phyloP scores from a whole-genome alignment of 75 land plant genomes.

The Sequoia sempervirens region DNA sequence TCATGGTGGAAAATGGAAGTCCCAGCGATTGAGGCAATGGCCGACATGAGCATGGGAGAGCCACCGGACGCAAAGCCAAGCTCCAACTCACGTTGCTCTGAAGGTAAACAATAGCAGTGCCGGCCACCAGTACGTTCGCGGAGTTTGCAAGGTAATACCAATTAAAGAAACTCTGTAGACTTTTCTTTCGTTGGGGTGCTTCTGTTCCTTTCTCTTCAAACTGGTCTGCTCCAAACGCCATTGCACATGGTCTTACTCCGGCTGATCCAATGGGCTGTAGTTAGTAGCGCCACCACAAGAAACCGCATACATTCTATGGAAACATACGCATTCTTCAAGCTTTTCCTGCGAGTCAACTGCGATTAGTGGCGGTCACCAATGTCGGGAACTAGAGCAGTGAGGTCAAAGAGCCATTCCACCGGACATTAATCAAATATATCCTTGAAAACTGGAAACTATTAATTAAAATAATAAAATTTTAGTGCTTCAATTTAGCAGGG shows the following conservation, averaged over 20 bases:
- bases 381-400: too few relatives aligned
- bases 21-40: background rate
- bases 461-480: too few relatives aligned
- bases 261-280: background rate
- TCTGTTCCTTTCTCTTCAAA: background rate
- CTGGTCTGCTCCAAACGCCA: conserved; percentile 5
- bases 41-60: conserved; percentile 6
- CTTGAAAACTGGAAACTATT: too few relatives aligned
- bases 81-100: conserved; percentile 26
- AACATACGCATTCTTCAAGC: background rate
- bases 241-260: background rate
- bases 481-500: too few relatives aligned
- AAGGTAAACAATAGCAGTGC: conserved; percentile 12
- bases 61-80: conserved; percentile 9
- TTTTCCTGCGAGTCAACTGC: background rate
- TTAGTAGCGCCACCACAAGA: background rate
- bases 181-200: background rate
- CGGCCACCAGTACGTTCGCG: background rate
- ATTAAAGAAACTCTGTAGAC: conserved; percentile 10
- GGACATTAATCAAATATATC: too few relatives aligned
- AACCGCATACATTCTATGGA: too few relatives aligned
- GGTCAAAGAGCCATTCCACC: too few relatives aligned
- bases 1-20: background rate
- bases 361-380: too few relatives aligned
- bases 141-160: conserved; percentile 15